Percentiles rank a stretch among this genome's conserved stretches.
Conservation (phyloP, 257 asterid genomes). For the Cruciata laevipes region DNA sequence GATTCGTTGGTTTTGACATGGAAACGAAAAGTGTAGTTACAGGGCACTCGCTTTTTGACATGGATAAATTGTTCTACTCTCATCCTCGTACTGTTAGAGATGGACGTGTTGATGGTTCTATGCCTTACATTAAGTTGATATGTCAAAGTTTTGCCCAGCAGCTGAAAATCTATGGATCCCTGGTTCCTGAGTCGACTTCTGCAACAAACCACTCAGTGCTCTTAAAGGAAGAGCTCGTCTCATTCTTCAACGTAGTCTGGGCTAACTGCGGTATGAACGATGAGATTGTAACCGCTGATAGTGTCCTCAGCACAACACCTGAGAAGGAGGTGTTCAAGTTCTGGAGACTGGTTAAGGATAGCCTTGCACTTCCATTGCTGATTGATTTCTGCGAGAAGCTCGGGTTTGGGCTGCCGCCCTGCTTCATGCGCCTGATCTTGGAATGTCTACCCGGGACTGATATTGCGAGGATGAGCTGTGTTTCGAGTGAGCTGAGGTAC, state of each 20-base stretch:
- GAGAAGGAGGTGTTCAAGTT: constrained; percentile 66
- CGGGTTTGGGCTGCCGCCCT: constrained; percentile 68
- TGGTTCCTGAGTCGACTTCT: constrained; percentile 27
- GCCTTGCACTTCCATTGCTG: constrained; percentile 69
- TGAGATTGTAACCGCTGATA: constrained; percentile 16
- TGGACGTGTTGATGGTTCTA: neutral
- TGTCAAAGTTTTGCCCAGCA: constrained; percentile 59
- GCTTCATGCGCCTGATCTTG: constrained; percentile 65
- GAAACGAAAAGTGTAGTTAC: constrained; percentile 21
- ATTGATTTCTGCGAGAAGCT: constrained; percentile 67
- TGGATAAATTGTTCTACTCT: constrained; percentile 66
- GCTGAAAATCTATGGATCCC: constrained; percentile 54
- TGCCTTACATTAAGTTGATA: constrained; percentile 32
- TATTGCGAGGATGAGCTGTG: constrained; percentile 52
- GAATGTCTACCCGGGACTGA: constrained; percentile 64
- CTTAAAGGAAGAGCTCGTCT: constrained; percentile 55
- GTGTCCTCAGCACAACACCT: constrained; percentile 24
- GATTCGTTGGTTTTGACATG: constrained; percentile 57
- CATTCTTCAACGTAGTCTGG: constrained; percentile 73
- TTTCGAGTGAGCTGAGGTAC: constrained; percentile 51
- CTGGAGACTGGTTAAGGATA: constrained; percentile 75
- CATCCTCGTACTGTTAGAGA: constrained; percentile 32
- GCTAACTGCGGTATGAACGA: constrained; percentile 61
- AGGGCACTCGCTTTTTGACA: constrained; percentile 35
- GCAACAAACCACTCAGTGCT: constrained; percentile 26